Percentiles rank a stretch among this genome's conserved stretches.
These are phyloP conservation scores for Penicillium sp. DNA, from an alignment of 2,329 filamentous ascomycete species.

Conservation along the genomic window DNA sequence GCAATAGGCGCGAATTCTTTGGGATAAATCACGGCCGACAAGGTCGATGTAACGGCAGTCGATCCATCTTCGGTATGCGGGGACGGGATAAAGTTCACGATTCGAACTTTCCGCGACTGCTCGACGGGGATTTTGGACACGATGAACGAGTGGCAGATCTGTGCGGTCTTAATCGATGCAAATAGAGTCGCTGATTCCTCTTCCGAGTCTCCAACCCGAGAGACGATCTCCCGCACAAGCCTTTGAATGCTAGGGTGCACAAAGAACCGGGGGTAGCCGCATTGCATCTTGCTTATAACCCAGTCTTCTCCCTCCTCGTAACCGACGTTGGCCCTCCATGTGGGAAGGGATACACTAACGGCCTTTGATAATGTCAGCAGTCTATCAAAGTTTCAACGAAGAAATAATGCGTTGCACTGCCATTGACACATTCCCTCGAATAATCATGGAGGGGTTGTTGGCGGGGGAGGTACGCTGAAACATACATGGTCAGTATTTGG, in stretches of 20 bases:
- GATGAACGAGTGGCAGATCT: slow-evolving; percentile 70
- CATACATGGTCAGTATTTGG: slow-evolving; percentile 72
- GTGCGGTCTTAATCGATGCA: slow-evolving; percentile 64
- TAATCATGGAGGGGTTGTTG: slow-evolving; percentile 21
- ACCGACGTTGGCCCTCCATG: slow-evolving; percentile 83
- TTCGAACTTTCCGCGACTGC: slow-evolving; percentile 49
- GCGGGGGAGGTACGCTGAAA: slow-evolving; percentile 23
- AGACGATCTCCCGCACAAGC: slow-evolving; percentile 64
- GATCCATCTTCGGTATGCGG: slow-evolving; percentile 59
- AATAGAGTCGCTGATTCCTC: slow-evolving; percentile 72
- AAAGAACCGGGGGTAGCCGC: slow-evolving; percentile 93
- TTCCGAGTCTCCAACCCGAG: slow-evolving; percentile 51
- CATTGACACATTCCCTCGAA: not conserved
- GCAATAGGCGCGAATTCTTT: slow-evolving; percentile 62
- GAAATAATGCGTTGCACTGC: not conserved
- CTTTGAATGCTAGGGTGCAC: slow-evolving; percentile 76
- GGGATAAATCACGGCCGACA: slow-evolving; percentile 68
- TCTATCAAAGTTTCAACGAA: not conserved
- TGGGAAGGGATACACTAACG: slow-evolving; percentile 90
- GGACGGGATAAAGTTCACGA: slow-evolving; percentile 51
- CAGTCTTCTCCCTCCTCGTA: slow-evolving; percentile 90
- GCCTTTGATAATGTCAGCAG: slow-evolving; percentile 54
- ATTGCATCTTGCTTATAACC: slow-evolving; percentile 79
- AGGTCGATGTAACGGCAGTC: slow-evolving; percentile 52
- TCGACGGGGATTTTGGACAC: slow-evolving; percentile 33